Conservation (phyloP, 2,329 filamentous ascomycete species). For the Aspergillus sp. region DNA sequence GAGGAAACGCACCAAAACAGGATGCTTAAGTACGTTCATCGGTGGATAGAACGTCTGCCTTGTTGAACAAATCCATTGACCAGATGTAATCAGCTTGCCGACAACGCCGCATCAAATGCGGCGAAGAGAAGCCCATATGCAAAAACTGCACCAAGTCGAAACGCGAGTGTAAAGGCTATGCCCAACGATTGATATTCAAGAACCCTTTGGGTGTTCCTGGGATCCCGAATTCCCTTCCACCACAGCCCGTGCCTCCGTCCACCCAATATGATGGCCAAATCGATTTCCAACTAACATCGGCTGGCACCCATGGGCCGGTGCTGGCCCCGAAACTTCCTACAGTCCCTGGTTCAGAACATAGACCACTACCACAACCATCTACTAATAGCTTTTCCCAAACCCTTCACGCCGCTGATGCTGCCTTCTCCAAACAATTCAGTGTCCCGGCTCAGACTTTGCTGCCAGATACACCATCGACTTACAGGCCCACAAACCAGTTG, state of each 20-base stretch:
- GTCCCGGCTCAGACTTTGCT: slow-evolving; percentile 10
- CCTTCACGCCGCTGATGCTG: slow-evolving; percentile 4
- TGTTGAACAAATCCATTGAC: slow-evolving; percentile 10
- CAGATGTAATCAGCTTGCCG: slow-evolving; percentile 68
- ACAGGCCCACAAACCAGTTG: background rate
- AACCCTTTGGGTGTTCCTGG: slow-evolving; percentile 38
- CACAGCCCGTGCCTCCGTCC: slow-evolving; percentile 17
- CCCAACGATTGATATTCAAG: slow-evolving; percentile 43
- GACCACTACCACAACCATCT: slow-evolving; percentile 7
- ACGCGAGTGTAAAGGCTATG: slow-evolving; percentile 46
- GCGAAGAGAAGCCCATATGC: slow-evolving; percentile 66
- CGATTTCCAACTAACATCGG: slow-evolving; percentile 26
- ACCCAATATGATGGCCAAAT: slow-evolving; percentile 23
- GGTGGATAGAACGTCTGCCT: slow-evolving; percentile 20
- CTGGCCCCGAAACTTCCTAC: slow-evolving; percentile 33
- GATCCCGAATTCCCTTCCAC: slow-evolving; percentile 20
- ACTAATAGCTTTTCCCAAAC: background rate
- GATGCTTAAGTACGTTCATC: slow-evolving; percentile 73
- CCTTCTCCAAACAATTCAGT: slow-evolving; percentile 20
- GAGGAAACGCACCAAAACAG: slow-evolving; percentile 82
- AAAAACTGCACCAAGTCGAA: slow-evolving; percentile 49
- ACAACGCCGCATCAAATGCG: slow-evolving; percentile 94
- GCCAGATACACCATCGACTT: background rate
- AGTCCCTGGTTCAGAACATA: slow-evolving; percentile 13
- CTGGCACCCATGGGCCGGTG: slow-evolving; percentile 33